A percentile compares a stretch with the other conserved stretches of the same genome.
These are phyloP conservation scores for Sordariomycetes sp. DNA, from an alignment of 2,329 filamentous ascomycete species.

Conservation along the genomic window DNA sequence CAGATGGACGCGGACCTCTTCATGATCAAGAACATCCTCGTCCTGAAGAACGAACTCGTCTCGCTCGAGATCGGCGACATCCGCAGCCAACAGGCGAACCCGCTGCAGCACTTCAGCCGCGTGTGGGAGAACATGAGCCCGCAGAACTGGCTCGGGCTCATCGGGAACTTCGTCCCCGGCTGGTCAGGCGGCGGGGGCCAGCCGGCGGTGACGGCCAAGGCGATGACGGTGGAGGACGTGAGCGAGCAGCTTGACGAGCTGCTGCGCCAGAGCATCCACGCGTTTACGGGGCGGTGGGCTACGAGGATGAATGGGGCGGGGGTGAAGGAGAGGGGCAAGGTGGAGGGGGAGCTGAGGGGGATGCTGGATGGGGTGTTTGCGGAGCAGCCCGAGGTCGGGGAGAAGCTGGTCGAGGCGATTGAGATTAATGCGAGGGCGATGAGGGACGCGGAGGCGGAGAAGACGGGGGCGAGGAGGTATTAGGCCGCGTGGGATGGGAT, in stretches of 20 bases:
- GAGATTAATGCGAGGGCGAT: constrained; percentile 44
- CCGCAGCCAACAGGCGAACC: constrained; percentile 31
- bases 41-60: constrained; percentile 91
- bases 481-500: not conserved
- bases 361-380: constrained; percentile 48
- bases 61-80: constrained; percentile 83
- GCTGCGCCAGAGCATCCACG: constrained; percentile 50
- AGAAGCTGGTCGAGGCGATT: constrained; percentile 51
- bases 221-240: constrained; percentile 42
- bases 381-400: constrained; percentile 46
- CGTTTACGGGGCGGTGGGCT: constrained; percentile 52
- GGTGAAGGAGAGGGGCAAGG: constrained; percentile 37
- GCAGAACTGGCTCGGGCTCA: constrained; percentile 47
- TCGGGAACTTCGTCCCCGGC: constrained; percentile 43
- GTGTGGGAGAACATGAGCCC: constrained; percentile 55
- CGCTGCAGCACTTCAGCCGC: constrained; percentile 51
- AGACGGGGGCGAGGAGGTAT: constrained; percentile 14
- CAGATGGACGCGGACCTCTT: constrained; percentile 75
- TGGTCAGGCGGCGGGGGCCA: constrained; percentile 24
- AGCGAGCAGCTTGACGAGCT: constrained; percentile 55
- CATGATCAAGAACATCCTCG: constrained; percentile 85
- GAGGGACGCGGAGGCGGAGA: constrained; percentile 27
- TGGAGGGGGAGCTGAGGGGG: constrained; percentile 45
- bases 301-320: constrained; percentile 37
- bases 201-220: constrained; percentile 24